Evolutionary conservation across 805 yeast genomes (phyloP).

Genomic region (Ogataea polymorpha): DNA sequence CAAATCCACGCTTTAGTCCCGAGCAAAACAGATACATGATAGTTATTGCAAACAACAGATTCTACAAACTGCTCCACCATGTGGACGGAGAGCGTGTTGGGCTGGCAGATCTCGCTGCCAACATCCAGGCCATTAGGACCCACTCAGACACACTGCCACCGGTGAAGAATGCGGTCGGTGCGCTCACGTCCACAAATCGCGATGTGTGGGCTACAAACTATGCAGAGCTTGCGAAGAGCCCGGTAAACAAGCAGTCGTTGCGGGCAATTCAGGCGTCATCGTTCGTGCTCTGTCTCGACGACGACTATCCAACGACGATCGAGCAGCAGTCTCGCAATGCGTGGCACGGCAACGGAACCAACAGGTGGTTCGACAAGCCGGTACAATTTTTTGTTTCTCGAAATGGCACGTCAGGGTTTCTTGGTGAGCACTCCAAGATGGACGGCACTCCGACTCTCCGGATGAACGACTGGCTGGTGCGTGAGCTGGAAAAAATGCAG

Average conservation of each 20-base stretch:
- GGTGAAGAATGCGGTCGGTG: conserved; percentile 62
- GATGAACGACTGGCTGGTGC: conserved; percentile 72
- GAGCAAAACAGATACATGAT: conserved; percentile 62
- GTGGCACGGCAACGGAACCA: conserved; percentile 96
- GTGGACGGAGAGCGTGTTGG: conserved; percentile 44
- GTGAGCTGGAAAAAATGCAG: conserved; percentile 45
- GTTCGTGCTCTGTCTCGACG: conserved; percentile 79
- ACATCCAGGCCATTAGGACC: conserved; percentile 53
- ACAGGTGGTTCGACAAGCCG: conserved; percentile 91
- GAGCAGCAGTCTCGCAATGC: conserved; percentile 80
- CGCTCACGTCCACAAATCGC: conserved; percentile 79
- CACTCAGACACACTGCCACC: conserved; percentile 32
- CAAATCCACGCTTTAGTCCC: conserved; percentile 45
- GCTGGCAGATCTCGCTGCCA: conserved; percentile 50
- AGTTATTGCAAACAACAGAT: conserved; percentile 72
- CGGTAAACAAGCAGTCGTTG: conserved; percentile 58
- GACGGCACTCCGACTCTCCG: conserved; percentile 96
- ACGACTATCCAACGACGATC: conserved; percentile 63
- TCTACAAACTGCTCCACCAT: conserved; percentile 73
- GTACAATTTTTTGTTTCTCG: conserved; percentile 76
- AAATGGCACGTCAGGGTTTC: conserved; percentile 86
- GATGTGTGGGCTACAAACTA: conserved; percentile 73
- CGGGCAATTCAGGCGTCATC: conserved; percentile 73
- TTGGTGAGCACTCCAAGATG: conserved; percentile 97
- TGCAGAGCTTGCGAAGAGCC: conserved; percentile 52